phyloP scores from a whole-genome alignment of 768 basidiomycete species.

The Chlorophyllum brunneum region DNA sequence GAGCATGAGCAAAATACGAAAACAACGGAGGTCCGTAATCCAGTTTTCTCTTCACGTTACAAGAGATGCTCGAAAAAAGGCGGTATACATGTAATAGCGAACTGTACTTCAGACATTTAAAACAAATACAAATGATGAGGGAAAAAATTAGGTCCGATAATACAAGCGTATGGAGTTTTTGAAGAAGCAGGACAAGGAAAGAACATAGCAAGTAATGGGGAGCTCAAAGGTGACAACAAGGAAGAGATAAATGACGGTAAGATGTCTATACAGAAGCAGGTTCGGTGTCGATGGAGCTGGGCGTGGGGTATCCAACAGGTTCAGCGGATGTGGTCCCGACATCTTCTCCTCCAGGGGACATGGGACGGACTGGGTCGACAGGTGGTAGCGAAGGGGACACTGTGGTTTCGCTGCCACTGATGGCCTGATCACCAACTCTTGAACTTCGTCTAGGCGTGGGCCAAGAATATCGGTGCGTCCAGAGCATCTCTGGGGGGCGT shows the following conservation, averaged over 20 bases:
- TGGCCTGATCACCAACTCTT: not conserved
- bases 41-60: not conserved
- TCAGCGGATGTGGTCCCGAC: constrained; percentile 20
- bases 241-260: constrained; percentile 12
- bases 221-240: not conserved
- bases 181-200: not conserved
- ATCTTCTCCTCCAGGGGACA: constrained; percentile 8
- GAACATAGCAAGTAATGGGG: constrained; percentile 13
- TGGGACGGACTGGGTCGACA: constrained; percentile 3
- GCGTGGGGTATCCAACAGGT: constrained; percentile 42
- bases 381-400: not conserved
- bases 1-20: not conserved
- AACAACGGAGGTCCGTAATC: not conserved
- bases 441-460: not conserved
- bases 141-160: not conserved
- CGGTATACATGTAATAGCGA: constrained; percentile 3
- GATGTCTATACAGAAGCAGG: constrained; percentile 20
- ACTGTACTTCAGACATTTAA: not conserved
- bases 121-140: constrained; percentile 10
- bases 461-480: constrained; percentile 23
- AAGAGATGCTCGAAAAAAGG: not conserved
- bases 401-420: not conserved
- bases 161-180: constrained; percentile 1
- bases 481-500: constrained; percentile 58
- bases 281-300: constrained; percentile 42